Evolutionary conservation across 352 stramenopile species (phyloP), one percentile per base, ranked within the genome.

Genomic region (Phytophthora uliginosa): DNA sequence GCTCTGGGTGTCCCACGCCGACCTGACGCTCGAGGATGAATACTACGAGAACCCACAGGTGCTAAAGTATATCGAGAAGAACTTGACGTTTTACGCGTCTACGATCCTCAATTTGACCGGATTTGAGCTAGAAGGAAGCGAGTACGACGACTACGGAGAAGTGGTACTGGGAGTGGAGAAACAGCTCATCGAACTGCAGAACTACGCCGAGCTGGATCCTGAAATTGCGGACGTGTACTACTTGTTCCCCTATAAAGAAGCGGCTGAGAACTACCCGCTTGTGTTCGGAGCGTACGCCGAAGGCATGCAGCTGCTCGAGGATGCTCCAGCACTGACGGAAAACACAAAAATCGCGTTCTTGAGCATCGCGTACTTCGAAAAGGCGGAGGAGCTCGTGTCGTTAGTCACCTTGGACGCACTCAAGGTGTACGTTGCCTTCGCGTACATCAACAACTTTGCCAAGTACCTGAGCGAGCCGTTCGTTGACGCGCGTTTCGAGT

Each of bases 11-110:
- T 79, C 68, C 34, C 82, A 96, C 63, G 81, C 71, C 12, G 78
- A 96, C 6, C 81, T 98, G 45, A 85, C 76, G 33, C 74, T 99
- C 18, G 89, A 92, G 2, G 91, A 96, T 68, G 76, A 85, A 47
- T 95, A 97, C 68, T 98, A 98, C 71, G 95, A 98, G 54, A 90
- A 98, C 54, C 63, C 71, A 18, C 53, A 71, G 20, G 74, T 77
- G 13, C 83, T 85, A 13, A 26, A 50, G 4, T 57, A 69, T 45
- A 50, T 86, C 12, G 82, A 88, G 63, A 63, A 59, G 15, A 69
- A 77, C 18, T 71, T 81, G 42, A 72, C 73, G 48, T 28, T 48
- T 22, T 90, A 88, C 66, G 78, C 80, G 9, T 72, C 66, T 3
- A 82, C 75, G n/a, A 59, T 88, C 5, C 33, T 89, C 47, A 79